Conservation (phyloP, 495 filamentous ascomycete genomes). For the Penicillium malachiteum region DNA sequence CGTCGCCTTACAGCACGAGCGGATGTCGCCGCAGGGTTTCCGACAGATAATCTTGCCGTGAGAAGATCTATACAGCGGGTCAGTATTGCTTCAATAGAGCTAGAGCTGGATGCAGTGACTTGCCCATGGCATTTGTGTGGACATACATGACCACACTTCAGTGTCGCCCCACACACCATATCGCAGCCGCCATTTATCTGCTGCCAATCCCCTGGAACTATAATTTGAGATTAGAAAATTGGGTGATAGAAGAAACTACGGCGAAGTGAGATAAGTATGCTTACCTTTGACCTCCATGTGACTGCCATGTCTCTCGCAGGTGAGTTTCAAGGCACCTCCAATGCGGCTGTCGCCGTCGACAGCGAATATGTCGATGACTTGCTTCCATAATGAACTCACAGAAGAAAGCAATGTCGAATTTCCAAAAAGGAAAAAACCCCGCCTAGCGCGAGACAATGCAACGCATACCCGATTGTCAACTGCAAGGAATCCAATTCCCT, state of each 20-base stretch:
- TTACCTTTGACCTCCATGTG: constrained; percentile 30
- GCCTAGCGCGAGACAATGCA: constrained; percentile 79
- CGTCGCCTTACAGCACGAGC: not conserved
- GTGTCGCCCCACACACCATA: constrained; percentile 24
- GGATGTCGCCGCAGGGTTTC: constrained; percentile 1
- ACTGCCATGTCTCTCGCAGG: constrained; percentile 39
- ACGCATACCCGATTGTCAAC: constrained; percentile 83
- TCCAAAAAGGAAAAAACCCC: constrained; percentile 87
- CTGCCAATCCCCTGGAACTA: constrained; percentile 49
- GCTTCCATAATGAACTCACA: constrained; percentile 34
- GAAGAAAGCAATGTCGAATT: constrained; percentile 56
- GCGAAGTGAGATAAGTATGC: not conserved
- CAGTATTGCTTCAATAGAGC: not conserved
- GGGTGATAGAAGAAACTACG: not conserved
- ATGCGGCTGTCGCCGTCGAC: constrained; percentile 19
- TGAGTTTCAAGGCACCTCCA: constrained; percentile 38
- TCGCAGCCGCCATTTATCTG: constrained; percentile 51
- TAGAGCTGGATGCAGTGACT: not conserved
- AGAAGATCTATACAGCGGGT: not conserved
- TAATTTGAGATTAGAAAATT: not conserved
- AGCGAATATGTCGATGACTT: constrained; percentile 37
- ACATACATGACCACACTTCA: constrained; percentile 45
- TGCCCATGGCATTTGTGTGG: constrained; percentile 40
- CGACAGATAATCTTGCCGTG: constrained; percentile 11
- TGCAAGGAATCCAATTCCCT: constrained; percentile 66